Evolutionary conservation across 495 filamentous ascomycete species (phyloP), one percentile per base, ranked within the genome.

Genomic region (Cenococcum geophilum): DNA sequence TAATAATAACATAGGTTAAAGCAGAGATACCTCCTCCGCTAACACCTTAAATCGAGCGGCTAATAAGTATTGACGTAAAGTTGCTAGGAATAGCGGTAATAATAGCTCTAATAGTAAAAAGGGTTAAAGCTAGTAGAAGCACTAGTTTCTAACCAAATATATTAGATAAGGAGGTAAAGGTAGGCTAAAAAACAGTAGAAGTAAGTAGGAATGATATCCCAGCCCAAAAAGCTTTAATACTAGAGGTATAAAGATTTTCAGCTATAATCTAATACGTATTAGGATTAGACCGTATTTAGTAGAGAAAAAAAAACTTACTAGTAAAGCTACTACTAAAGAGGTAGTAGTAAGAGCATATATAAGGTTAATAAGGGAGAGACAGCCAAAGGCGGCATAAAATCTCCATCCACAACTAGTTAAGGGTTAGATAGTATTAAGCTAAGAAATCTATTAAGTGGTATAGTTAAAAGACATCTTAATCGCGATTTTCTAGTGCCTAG

Each of bases 331-430:
- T 9, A 82, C 82, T 4, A 90, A 74, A 4, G 82, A 86, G 4
- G 87, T 90, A 0, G 83, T n/a, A 89, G 73, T 0, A 83, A 81
- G 22, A 89, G n/a, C n/a, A n/a, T n/a, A n/a, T n/a, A n/a, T n/a
- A n/a, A n/a, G n/a, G n/a, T n/a, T n/a, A n/a, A n/a, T 73, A 1
- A 85, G 74, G 25, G 76, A 75, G 50, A 91, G 75, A 0, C 84
- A 82, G n/a, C 67, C 23, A 63, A 86, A 83, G 20, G 77, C 78
- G 22, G 63, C 6, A 42, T 72, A 66, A 57, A 75, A 73, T 23
- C 68, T 50, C 59, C 58, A 69, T 34, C 59, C 65, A 50, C n/a
- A n/a, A n/a, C n/a, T n/a, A n/a, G n/a, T n/a, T n/a, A n/a, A n/a
- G n/a, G n/a, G n/a, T n/a, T n/a, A n/a, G n/a, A n/a, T n/a, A n/a